Percentiles rank a stretch among this genome's conserved stretches.
Evolutionary conservation across 129 eudicot species (phyloP).

Genomic region (Oenanthe sinensis): DNA sequence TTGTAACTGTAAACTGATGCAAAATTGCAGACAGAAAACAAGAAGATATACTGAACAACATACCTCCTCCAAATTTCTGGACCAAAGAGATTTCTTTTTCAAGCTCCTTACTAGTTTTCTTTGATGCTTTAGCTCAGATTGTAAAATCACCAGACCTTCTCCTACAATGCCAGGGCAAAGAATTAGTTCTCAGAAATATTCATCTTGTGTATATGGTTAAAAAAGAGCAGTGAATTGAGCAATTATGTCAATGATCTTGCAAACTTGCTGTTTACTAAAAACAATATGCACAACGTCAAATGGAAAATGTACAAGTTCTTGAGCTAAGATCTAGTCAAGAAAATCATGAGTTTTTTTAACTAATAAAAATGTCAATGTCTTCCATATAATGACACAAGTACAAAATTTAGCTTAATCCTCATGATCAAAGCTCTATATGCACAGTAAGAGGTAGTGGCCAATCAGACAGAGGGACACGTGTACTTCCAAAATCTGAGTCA

Average conservation of each 20-base stretch:
- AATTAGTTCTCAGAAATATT: conserved; percentile 17
- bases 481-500: neutral
- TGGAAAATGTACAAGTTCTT: neutral
- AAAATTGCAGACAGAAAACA: neutral
- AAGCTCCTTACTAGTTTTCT: conserved; percentile 61
- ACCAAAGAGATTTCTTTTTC: conserved; percentile 97
- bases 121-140: conserved; percentile 75
- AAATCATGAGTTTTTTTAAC: neutral
- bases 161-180: conserved; percentile 32
- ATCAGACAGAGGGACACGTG: neutral
- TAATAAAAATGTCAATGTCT: neutral
- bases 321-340: neutral
- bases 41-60: neutral
- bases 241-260: neutral
- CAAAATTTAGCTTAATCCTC: neutral
- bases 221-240: neutral
- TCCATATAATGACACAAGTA: neutral
- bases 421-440: neutral
- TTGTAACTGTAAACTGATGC: neutral
- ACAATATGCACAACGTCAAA: neutral
- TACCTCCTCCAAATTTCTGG: conserved; percentile 82
- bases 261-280: neutral
- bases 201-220: conserved; percentile 1
- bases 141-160: conserved; percentile 64
- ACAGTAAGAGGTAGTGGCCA: neutral